Base-by-base conservation (phyloP, 441 rosid species). In the Erodium texanum region DNA sequence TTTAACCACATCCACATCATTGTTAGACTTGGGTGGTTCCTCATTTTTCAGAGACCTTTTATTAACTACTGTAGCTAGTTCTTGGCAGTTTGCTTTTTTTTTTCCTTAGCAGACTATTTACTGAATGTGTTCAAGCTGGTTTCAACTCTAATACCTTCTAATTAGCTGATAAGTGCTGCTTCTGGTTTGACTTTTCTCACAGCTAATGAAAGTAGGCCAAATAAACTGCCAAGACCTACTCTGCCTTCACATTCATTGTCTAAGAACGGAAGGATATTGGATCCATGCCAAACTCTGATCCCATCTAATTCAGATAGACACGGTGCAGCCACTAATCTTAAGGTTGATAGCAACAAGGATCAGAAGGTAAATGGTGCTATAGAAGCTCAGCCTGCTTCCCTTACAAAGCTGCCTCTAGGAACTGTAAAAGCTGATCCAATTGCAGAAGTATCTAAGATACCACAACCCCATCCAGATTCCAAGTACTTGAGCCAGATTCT, bases 231-330 rank as follows among this genome's bases (percentile, higher is more conserved):
- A 23, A 80, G 68, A 73, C 71, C 62, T n/a, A 36, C 66, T 54
- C 5, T 48, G 38, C 38, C 76, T 54, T 69, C 76, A 10, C 69
- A 69, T 54, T 24, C 74, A 22, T 69, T 64, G 23, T 38, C 7
- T 24, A 73, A 73, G 74, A 80, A 83, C 72, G 86, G 89, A 74
- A 78, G 56, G 65, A 69, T 69, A 32, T 38, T 64, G 80, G 83
- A 78, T 23, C 36, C 62, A 62, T 32, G 69, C 73, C 73, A 68
- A 76, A 65, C 70, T 73, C 56, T 81, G 50, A 11, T 24, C 24
- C 70, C 65, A 7, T 19, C 16, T 66, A 11, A 43, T 58, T 66
- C 70, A 7, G 79, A 63, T 54, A 56, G 75, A 24, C 70, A 61
- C 3, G 78, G 77, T 41, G 32, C 70, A 24, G 67, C 66, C 24